A percentile compares a stretch with the other conserved stretches of the same genome.
These are phyloP conservation scores for Neurospora cerealis DNA, from an alignment of 495 filamentous ascomycete species.

Conservation along the genomic window DNA sequence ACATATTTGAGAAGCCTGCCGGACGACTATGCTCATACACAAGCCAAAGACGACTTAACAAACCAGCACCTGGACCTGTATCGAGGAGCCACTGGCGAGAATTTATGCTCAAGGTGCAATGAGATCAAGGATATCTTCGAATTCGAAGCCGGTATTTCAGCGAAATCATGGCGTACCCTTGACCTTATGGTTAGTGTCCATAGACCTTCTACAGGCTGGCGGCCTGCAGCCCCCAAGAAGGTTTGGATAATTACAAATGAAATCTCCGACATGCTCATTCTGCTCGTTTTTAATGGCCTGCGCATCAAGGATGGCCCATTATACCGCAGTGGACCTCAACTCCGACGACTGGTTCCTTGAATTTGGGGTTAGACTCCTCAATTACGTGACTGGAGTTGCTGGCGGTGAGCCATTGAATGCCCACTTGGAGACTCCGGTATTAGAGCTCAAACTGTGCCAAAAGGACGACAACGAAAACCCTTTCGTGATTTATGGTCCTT, in stretches of 20 bases:
- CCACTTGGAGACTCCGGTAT: neutral
- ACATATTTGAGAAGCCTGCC: neutral
- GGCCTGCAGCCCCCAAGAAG: neutral
- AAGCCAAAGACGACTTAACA: neutral
- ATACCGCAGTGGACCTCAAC: neutral
- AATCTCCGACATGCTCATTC: neutral
- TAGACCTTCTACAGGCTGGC: too few relatives aligned
- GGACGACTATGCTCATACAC: neutral
- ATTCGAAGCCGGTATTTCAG: accelerated
- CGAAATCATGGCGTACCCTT: neutral
- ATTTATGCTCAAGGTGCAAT: neutral
- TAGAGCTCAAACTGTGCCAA: neutral
- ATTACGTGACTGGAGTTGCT: too few relatives aligned
- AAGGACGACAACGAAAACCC: neutral
- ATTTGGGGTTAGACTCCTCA: neutral
- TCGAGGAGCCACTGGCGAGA: neutral
- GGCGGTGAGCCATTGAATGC: too few relatives aligned
- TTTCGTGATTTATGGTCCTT: too few relatives aligned
- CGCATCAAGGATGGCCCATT: neutral
- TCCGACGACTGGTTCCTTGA: neutral
- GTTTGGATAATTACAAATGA: neutral
- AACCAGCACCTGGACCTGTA: neutral
- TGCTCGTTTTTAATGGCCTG: neutral
- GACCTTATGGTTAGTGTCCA: too few relatives aligned
- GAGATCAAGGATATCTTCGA: neutral